Base-by-base conservation (phyloP, 768 basidiomycete species). In the Termitomyces eurrhizus region DNA sequence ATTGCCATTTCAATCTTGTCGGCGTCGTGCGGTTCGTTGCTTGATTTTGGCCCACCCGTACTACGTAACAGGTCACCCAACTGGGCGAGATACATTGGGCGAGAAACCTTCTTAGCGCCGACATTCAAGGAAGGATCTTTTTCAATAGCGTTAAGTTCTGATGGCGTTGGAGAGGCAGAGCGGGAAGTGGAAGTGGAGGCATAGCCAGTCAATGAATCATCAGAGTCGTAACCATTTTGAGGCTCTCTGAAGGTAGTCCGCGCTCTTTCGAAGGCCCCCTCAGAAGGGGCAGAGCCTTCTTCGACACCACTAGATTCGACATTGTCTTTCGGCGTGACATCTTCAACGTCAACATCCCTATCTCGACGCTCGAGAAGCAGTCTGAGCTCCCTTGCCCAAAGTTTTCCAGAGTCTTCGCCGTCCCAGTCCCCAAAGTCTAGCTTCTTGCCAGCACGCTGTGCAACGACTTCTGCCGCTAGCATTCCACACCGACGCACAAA, bases 11-110 rank as follows among this genome's bases (percentile, higher is more conserved):
- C 91, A 9, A 93, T 75, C 67, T 80, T 85, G 58, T 93, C 88
- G 0, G 88, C 90, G 62, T 91, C 85, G 41, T 85, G 82, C 12
- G 82, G 78, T 42, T 83, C 84, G 54, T 88, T 80, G 21, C 80
- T 80, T 36, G 78, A 72, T 59, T 80, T 75, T 46, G 79, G 67
- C 2, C 78, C 77, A n/a, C 79, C 80, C 14, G 80, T 81, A 18
- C 80, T 80, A 37, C 88, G 82, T n/a, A 98, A 75, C 66, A 97
- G 76, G 52, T 85, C 84, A 4, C 86, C 86, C 5, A 99, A 78
- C 68, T 98, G 95, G 8, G 83, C 83, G 13, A 98, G 84, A 71
- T 98, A 99, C 9, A 98, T 92, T 0, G 97, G 97, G 18, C 86
- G 81, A n/a, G 80, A 69, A 14, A 90, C 78, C 66, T 88, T 93